A percentile compares a stretch with the other conserved stretches of the same genome.
Evolutionary conservation across 495 filamentous ascomycete genomes (phyloP).

Genomic region (Daldinia vernicosa): DNA sequence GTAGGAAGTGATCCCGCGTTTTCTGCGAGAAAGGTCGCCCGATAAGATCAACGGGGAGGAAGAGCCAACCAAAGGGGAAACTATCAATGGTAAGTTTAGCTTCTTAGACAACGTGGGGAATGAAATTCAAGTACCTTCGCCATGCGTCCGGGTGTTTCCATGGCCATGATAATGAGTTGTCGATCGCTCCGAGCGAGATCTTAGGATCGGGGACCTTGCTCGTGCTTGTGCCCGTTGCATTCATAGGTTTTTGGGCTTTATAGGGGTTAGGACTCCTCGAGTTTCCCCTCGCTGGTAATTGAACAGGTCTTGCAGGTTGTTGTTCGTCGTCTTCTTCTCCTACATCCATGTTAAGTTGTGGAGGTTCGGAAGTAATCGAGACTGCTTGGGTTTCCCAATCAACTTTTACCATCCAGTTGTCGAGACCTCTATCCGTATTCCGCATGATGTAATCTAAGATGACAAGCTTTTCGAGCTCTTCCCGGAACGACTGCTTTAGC

Average conservation of each 20-base stretch:
- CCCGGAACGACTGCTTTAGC: slow-evolving; percentile 90
- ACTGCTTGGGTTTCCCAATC: slow-evolving; percentile 84
- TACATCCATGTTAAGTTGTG: slow-evolving; percentile 67
- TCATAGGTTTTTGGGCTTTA: slow-evolving; percentile 83
- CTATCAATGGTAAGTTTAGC: slow-evolving; percentile 54
- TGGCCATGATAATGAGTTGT: slow-evolving; percentile 97
- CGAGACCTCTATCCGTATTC: slow-evolving; percentile 94
- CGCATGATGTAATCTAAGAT: slow-evolving; percentile 99
- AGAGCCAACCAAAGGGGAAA: slow-evolving; percentile 98
- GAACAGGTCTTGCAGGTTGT: slow-evolving; percentile 62
- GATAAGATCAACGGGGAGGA: slow-evolving; percentile 94
- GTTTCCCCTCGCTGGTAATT: slow-evolving; percentile 57
- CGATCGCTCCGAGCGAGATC: slow-evolving; percentile 89
- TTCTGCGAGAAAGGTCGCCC: slow-evolving; percentile 94
- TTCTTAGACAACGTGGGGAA: background rate
- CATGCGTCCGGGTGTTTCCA: slow-evolving; percentile 98
- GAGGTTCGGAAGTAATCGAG: slow-evolving; percentile 84
- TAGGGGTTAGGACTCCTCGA: slow-evolving; percentile 69
- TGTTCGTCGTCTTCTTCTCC: slow-evolving; percentile 59
- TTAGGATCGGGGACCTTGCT: slow-evolving; percentile 62
- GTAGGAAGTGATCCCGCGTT: slow-evolving; percentile 92
- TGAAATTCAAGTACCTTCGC: slow-evolving; percentile 56
- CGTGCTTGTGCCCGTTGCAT: slow-evolving; percentile 66
- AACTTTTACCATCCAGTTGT: slow-evolving; percentile 99
- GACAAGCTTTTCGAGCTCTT: slow-evolving; percentile 96